Evolutionary conservation across 495 filamentous ascomycete genomes (phyloP), one percentile per base, ranked within the genome.

Genomic region (Daldinia decipiens): DNA sequence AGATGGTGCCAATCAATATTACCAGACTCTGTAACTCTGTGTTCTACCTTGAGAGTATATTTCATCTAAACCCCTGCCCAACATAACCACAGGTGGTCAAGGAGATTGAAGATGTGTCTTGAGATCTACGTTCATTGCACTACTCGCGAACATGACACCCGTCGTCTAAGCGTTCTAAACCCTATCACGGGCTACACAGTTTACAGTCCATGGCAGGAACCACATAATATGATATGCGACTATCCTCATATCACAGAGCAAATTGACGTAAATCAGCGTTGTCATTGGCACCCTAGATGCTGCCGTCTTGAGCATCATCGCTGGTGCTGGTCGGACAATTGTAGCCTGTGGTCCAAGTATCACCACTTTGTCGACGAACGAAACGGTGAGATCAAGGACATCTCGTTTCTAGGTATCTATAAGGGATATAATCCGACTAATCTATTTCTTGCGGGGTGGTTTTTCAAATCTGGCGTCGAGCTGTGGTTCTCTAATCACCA

Each of bases 391-490:
- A 57, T 15, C 2, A 29, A 39, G 4, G 57, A 70, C 31, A 3
- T 62, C 13, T 53, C 54, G 0, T 70, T 67, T 32, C 27, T 65
- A 31, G 3, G 26, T 27, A 40, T 24, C 17, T 68, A 68, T 15
- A 9, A 56, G 3, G 12, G 5, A 2, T 26, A 27, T 13, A 11
- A 59, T 13, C 53, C 51, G 15, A 12, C 26, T 11, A 19, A 40
- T 6, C 53, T 67, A 2, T 39, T 19, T 6, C 38, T 71, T 26
- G n/a, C 29, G 1, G 54, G 15, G 12, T 70, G 43, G 51, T 39
- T 62, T 1, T 73, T 73, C 52, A 73, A 73, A 40, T 11, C 55
- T 0, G 70, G 73, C 1, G 67, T 61, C 7, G 70, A 76, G 38
- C 52, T 73, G 4, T 5, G 9, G 3, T 31, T 71, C 0, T 55